phyloP scores from a whole-genome alignment of 2,329 filamentous ascomycete genomes.

The Botrytis fabae region DNA sequence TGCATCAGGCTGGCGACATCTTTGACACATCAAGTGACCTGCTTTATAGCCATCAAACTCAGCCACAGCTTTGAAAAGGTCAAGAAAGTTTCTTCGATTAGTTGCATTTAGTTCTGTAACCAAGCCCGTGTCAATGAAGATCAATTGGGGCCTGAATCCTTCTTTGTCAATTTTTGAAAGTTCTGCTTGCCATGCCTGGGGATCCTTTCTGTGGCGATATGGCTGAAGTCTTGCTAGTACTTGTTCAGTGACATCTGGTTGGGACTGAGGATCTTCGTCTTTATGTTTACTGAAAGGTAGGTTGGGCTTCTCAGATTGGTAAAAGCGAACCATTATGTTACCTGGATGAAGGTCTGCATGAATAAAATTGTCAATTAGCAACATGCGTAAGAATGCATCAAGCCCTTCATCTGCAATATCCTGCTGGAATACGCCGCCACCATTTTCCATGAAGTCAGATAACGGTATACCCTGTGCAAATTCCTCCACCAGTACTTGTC shows the following conservation, averaged over 20 bases:
- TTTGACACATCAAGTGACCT: constrained; percentile 92
- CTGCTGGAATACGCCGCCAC: constrained; percentile 87
- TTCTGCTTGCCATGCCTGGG: constrained; percentile 70
- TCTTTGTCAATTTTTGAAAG: constrained; percentile 77
- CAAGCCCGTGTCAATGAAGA: constrained; percentile 96
- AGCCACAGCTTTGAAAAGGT: constrained; percentile 91
- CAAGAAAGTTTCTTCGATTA: constrained; percentile 89
- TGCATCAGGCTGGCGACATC: constrained; percentile 87
- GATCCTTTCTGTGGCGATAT: constrained; percentile 61
- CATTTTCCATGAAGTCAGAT: constrained; percentile 84
- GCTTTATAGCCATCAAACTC: constrained; percentile 97
- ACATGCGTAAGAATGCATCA: constrained; percentile 94
- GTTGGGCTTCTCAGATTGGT: constrained; percentile 74
- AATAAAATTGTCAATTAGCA: constrained; percentile 95
- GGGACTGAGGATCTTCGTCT: constrained; percentile 46
- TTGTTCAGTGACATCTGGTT: constrained; percentile 80
- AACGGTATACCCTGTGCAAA: constrained; percentile 94
- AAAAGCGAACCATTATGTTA: constrained; percentile 99
- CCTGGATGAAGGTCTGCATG: constrained; percentile 95
- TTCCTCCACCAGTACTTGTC: constrained; percentile 90
- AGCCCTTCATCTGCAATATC: constrained; percentile 94
- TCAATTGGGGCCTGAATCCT: constrained; percentile 88
- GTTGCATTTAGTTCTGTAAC: constrained; percentile 88
- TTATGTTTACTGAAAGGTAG: constrained; percentile 51
- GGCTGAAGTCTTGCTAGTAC: constrained; percentile 80